These are phyloP conservation scores for Trypanosoma conorhini DNA, from an alignment of 208 protist species.

Conservation along the genomic window DNA sequence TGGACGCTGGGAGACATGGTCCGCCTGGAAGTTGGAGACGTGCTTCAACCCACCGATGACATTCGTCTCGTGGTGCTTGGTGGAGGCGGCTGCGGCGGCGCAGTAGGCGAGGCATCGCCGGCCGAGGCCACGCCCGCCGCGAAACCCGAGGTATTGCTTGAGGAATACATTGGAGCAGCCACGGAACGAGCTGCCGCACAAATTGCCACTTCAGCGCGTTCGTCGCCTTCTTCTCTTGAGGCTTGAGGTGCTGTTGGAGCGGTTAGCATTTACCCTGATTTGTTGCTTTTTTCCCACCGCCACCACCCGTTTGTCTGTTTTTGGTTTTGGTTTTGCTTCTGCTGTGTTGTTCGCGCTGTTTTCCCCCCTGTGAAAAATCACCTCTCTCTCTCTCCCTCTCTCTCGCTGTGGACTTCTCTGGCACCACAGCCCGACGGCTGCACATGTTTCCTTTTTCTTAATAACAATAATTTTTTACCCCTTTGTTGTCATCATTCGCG, in stretches of 20 bases:
- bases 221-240: not conserved
- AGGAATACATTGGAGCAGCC: not conserved
- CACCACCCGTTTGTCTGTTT: not conserved
- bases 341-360: not conserved
- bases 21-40: constrained; percentile 31
- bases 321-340: not conserved
- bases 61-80: constrained; percentile 27
- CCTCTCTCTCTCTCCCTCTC: too few species aligned
- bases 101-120: not conserved
- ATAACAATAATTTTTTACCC: too few species aligned
- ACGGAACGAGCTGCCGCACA: not conserved
- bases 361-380: not conserved
- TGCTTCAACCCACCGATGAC: constrained; percentile 41
- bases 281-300: not conserved
- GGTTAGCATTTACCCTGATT: not conserved
- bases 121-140: constrained; percentile 20
- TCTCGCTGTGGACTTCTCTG: not conserved
- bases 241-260: not conserved
- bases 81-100: not conserved
- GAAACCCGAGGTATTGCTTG: not conserved
- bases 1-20: constrained; percentile 52
- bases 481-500: not conserved
- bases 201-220: not conserved
- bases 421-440: not conserved
- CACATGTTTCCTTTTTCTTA: constrained; percentile 7